Conservation (phyloP, 2,329 filamentous ascomycete genomes). For the Stromatinia cepivora region DNA sequence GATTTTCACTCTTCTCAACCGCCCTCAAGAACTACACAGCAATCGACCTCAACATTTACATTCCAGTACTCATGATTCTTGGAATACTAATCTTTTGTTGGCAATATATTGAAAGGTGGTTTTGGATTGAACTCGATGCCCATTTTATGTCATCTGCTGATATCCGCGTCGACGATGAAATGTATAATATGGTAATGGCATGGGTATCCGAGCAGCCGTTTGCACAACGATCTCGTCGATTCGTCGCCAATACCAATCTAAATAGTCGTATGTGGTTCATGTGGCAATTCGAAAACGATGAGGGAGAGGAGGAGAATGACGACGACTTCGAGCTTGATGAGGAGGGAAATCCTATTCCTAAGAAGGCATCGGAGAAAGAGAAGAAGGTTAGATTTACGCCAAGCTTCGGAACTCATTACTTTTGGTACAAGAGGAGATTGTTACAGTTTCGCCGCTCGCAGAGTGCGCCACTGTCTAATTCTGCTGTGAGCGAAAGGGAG, state of each 20-base stretch:
- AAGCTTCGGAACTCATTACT: constrained; percentile 65
- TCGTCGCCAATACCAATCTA: constrained; percentile 64
- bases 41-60: constrained; percentile 62
- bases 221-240: constrained; percentile 57
- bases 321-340: constrained; percentile 33
- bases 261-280: constrained; percentile 54
- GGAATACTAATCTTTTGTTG: constrained; percentile 52
- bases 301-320: constrained; percentile 50
- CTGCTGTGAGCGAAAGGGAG: constrained; percentile 53
- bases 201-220: constrained; percentile 67
- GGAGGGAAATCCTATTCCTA: constrained; percentile 31
- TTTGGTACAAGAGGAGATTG: constrained; percentile 62
- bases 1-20: constrained; percentile 59
- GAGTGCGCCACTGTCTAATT: constrained; percentile 48
- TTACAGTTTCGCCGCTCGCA: constrained; percentile 58
- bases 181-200: constrained; percentile 70
- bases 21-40: constrained; percentile 57
- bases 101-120: constrained; percentile 53
- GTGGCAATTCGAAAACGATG: constrained; percentile 46
- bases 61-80: constrained; percentile 56
- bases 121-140: constrained; percentile 50
- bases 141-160: constrained; percentile 66
- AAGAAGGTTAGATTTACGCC: constrained; percentile 61
- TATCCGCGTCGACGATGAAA: constrained; percentile 68
- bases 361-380: constrained; percentile 38